Evolutionary conservation across 2,329 filamentous ascomycete genomes (phyloP).

Genomic region (Monilinia polystroma): DNA sequence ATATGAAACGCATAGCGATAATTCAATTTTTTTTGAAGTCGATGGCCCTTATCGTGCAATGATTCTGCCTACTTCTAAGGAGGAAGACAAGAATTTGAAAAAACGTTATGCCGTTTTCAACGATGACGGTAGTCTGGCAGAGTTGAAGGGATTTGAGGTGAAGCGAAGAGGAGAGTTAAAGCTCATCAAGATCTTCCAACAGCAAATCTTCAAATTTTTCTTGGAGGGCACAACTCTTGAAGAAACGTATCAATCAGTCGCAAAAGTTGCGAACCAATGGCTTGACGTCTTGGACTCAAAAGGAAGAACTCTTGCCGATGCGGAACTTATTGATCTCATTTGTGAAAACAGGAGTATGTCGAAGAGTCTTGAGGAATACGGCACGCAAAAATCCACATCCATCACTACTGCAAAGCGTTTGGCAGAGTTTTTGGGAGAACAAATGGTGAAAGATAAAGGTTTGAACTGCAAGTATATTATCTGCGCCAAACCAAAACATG

Average conservation of each 20-base stretch:
- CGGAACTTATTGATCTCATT: conserved; percentile 99
- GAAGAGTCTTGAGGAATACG: conserved; percentile 96
- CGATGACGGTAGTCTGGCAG: conserved; percentile 90
- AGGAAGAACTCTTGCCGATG: conserved; percentile 86
- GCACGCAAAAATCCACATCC: conserved; percentile 93
- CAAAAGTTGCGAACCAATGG: conserved; percentile 94
- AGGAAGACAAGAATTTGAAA: conserved; percentile 99
- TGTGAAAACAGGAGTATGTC: conserved; percentile 98
- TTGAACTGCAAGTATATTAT: conserved; percentile 99
- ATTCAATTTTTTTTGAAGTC: conserved; percentile 99
- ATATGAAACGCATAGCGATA: conserved; percentile 97
- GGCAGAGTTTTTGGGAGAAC: conserved; percentile 93
- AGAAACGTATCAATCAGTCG: conserved; percentile 88
- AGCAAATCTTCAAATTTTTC: conserved; percentile 99
- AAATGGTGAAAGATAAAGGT: conserved; percentile 99
- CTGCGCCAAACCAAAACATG: conserved; percentile 78
- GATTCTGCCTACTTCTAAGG: conserved; percentile 95
- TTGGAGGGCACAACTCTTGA: conserved; percentile 82
- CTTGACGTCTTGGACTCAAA: conserved; percentile 90
- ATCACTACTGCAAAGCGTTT: conserved; percentile 95
- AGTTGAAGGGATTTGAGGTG: conserved; percentile 95
- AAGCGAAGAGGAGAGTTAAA: conserved; percentile 97
- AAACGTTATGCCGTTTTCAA: conserved; percentile 99
- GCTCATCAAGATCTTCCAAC: conserved; percentile 99
- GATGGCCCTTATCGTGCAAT: conserved; percentile 97